Conservation (phyloP, 805 yeast genomes). For the Cyberlindnera lachancei region DNA sequence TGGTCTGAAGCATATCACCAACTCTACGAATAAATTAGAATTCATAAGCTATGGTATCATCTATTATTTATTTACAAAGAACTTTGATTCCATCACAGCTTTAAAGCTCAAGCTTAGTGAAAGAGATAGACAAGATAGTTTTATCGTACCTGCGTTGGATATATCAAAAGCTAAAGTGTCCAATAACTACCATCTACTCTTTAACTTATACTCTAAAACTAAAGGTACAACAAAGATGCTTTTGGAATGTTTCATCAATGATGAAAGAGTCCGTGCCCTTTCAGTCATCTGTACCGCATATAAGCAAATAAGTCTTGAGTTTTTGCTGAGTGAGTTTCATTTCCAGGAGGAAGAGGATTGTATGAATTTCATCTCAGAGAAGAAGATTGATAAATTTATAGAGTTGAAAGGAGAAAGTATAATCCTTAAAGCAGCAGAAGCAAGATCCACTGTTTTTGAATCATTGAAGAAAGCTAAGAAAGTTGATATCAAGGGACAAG, state of each 20-base stretch:
- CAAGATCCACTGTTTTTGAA: constrained; percentile 28
- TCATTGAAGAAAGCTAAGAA: constrained; percentile 37
- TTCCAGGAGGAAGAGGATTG: constrained; percentile 34
- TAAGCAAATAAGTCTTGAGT: constrained; percentile 35
- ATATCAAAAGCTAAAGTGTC: constrained; percentile 26
- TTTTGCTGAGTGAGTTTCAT: constrained; percentile 31
- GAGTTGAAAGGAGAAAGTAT: constrained; percentile 26
- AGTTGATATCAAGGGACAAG: constrained; percentile 89
- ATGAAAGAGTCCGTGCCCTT: constrained; percentile 52
- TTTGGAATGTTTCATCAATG: constrained; percentile 45
- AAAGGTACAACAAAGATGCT: constrained; percentile 37
- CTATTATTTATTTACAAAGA: constrained; percentile 68
- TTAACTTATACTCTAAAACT: constrained; percentile 33
- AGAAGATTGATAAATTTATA: constrained; percentile 30
- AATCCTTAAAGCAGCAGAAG: constrained; percentile 29
- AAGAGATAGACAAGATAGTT: constrained; percentile 15
- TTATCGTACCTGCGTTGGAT: constrained; percentile 21
- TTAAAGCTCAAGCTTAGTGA: constrained; percentile 37
- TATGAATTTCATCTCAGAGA: constrained; percentile 33
- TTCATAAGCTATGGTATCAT: constrained; percentile 67
- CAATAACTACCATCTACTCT: constrained; percentile 48
- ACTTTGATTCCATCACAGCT: constrained; percentile 29
- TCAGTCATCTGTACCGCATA: constrained; percentile 50
- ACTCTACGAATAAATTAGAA: constrained; percentile 43
- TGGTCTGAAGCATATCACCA: constrained; percentile 29